phyloP scores from a whole-genome alignment of 176 grass and related monocot species.

The Cocos nucifera region DNA sequence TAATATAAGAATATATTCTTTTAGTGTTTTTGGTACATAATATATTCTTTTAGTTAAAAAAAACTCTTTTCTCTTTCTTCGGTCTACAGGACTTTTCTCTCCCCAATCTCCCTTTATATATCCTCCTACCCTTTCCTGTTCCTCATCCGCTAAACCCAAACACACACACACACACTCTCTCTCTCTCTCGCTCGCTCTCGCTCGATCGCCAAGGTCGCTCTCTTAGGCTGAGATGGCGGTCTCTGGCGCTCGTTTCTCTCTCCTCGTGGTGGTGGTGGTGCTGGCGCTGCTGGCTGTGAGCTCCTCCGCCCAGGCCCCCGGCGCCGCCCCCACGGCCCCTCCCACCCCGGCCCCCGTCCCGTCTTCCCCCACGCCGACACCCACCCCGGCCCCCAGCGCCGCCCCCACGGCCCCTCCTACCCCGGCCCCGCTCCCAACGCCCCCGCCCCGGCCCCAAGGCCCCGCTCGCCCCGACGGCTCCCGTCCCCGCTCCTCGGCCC shows the following conservation, averaged over 20 bases:
- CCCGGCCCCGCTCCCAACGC: neutral
- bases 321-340: neutral
- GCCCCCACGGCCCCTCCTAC: neutral
- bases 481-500: neutral
- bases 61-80: no score
- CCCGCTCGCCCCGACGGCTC: neutral
- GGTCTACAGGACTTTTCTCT: no score
- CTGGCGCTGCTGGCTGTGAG: conserved; percentile 5
- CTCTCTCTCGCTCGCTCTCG: no score
- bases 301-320: conserved; percentile 1
- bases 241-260: neutral
- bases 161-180: no score
- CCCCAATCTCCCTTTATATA: no score
- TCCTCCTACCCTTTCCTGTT: no score
- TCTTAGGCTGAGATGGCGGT: neutral
- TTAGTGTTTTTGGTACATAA: no score
- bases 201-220: no score
- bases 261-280: neutral
- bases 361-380: neutral
- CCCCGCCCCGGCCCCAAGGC: neutral
- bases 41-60: no score
- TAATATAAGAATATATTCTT: no score
- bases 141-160: no score
- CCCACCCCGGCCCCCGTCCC: neutral
- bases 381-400: neutral